Base-by-base conservation (phyloP, 2,329 filamentous ascomycete genomes). In the Drechslerella stenobrocha region DNA sequence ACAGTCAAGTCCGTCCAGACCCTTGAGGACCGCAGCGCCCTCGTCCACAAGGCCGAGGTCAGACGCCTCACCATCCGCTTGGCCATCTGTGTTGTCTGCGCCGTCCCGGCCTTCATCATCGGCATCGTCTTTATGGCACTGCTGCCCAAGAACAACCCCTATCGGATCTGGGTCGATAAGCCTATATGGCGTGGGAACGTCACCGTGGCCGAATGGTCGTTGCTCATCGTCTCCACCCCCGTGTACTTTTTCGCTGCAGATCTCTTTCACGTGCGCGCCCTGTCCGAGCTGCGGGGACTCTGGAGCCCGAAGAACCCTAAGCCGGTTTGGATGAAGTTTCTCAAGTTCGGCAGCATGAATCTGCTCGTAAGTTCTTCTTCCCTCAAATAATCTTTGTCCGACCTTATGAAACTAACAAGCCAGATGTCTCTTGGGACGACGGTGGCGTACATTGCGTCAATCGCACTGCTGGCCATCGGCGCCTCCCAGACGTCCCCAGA, bases 261-360 rank as follows among this genome's bases (percentile, higher is more conserved):
- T 75, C 81, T 90, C 1, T 96, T 96, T 75, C 92, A 96, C 74
- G 77, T 81, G 9, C 82, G 88, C 37, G 88, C 89, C 0, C 75
- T 90, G 71, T 93, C 90, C 75, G 91, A 96, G 73, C 78, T 96
- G 9, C 80, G 81, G 67, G 81, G 85, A 0, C 79, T 96, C 70
- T 96, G 91, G 91, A 82, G 87, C 20, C 84, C 79, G 1, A 83
- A 84, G 24, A 95, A 89, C 74, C 83, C 82, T 34, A 86, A 86
- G 0, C 88, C 89, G 0, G 75, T 95, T 2, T 72, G 88, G 13
- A 83, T 87, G 71, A 81, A 91, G 11, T 91, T 96, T 74, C 90
- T 90, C 75, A 85, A 88, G n/a, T 96, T 96, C 73, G 91, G 91
- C 6, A 96, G 90, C 78, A 96, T 96, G 91, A 95, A 95, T 74